These are phyloP conservation scores for Mycena filopes DNA, from an alignment of 768 basidiomycete species.

Conservation along the genomic window DNA sequence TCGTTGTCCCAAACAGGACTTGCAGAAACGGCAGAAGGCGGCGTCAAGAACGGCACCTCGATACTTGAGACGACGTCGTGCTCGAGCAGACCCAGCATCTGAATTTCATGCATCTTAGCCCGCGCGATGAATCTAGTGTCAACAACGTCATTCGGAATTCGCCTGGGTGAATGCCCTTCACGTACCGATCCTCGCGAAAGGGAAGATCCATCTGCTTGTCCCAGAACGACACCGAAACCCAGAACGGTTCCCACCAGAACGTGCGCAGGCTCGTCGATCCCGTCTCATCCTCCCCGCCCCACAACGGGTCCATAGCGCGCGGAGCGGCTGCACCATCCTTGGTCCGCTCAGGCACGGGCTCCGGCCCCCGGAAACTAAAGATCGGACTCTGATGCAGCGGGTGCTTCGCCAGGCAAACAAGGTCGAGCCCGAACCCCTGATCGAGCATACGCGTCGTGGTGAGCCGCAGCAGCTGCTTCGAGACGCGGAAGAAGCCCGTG, in stretches of 20 bases:
- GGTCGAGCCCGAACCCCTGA: constrained; percentile 90
- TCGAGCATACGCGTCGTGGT: constrained; percentile 95
- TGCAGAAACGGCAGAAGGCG: constrained; percentile 43
- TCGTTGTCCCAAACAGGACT: constrained; percentile 48
- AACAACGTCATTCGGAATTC: constrained; percentile 5
- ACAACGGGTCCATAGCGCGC: constrained; percentile 74
- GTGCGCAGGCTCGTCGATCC: constrained; percentile 58
- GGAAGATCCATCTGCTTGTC: constrained; percentile 89
- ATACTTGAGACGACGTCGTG: constrained; percentile 92
- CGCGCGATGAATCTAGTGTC: constrained; percentile 84
- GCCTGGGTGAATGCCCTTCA: constrained; percentile 8
- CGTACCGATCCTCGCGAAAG: constrained; percentile 79
- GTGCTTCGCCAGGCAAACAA: constrained; percentile 89
- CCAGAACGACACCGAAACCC: constrained; percentile 86
- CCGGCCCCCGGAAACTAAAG: constrained; percentile 85
- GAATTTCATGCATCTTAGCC: constrained; percentile 97
- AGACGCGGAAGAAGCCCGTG: constrained; percentile 92
- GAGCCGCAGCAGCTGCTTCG: constrained; percentile 87
- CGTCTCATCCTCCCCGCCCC: constrained; percentile 72
- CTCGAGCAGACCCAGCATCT: constrained; percentile 92
- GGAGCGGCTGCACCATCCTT: constrained; percentile 46
- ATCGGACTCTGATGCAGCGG: constrained; percentile 95
- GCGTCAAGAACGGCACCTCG: constrained; percentile 80
- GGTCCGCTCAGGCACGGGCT: constrained; percentile 54
- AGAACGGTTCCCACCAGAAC: constrained; percentile 94